Evolutionary conservation across 1,139 yeast genomes (phyloP).

Genomic region (Taiozyma sp.): DNA sequence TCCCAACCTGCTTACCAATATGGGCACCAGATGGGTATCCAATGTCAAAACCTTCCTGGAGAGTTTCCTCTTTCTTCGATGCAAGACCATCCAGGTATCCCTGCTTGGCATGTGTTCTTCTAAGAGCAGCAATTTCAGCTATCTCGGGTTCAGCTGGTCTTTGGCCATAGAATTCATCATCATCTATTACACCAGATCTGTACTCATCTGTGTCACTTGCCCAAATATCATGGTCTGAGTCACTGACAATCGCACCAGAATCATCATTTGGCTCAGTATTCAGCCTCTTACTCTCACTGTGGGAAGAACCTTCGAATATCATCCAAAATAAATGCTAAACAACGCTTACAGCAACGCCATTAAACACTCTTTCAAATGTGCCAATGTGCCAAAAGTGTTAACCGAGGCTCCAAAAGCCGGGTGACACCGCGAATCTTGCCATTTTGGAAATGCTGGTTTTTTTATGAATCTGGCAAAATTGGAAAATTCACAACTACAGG

Average conservation of each 20-base stretch:
- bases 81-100: constrained; percentile 85
- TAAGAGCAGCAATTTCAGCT: constrained; percentile 31
- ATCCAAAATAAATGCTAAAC: neutral
- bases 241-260: neutral
- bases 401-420: neutral
- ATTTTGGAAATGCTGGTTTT: neutral
- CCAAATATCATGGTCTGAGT: constrained; percentile 37
- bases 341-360: neutral
- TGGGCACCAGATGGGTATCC: constrained; percentile 76
- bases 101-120: constrained; percentile 68
- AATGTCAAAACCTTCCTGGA: constrained; percentile 78
- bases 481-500: neutral
- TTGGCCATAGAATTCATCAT: constrained; percentile 21
- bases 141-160: constrained; percentile 11
- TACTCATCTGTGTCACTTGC: constrained; percentile 30
- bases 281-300: neutral
- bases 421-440: neutral
- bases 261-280: neutral
- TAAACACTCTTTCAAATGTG: neutral
- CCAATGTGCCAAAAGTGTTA: neutral
- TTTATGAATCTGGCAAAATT: neutral
- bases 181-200: constrained; percentile 10
- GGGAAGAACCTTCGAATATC: neutral
- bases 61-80: constrained; percentile 58
- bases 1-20: constrained; percentile 65